Conservation (phyloP, 208 protist genomes). For the Trypanosomatidae sp. region DNA sequence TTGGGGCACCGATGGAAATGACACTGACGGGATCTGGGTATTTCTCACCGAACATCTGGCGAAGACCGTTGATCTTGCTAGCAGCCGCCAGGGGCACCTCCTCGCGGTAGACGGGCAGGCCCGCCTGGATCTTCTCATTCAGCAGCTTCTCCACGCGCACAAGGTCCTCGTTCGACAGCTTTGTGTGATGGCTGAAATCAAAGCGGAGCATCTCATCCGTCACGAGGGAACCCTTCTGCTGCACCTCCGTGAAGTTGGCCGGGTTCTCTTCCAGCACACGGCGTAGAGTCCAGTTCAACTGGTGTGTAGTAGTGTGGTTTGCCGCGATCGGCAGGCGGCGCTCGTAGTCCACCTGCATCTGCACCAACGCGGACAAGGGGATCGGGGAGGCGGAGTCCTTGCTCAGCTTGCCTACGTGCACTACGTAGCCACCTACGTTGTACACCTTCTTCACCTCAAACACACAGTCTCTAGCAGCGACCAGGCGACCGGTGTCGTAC, state of each 20-base stretch:
- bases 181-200: constrained; percentile 95
- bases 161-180: constrained; percentile 85
- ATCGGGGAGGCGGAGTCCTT: constrained; percentile 60
- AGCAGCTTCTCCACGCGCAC: constrained; percentile 84
- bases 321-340: constrained; percentile 75
- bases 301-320: constrained; percentile 98
- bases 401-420: constrained; percentile 95
- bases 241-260: constrained; percentile 86
- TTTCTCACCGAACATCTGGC: constrained; percentile 97
- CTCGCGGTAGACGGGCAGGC: constrained; percentile 84
- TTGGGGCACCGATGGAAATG: constrained; percentile 93
- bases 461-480: constrained; percentile 69
- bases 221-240: constrained; percentile 95
- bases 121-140: constrained; percentile 84
- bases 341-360: constrained; percentile 91
- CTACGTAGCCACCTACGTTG: constrained; percentile 95
- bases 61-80: constrained; percentile 73
- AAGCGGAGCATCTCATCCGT: constrained; percentile 95
- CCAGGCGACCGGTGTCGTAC: constrained; percentile 93
- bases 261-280: constrained; percentile 85
- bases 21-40: constrained; percentile 99
- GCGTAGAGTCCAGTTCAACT: constrained; percentile 97
- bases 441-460: constrained; percentile 94
- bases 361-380: constrained; percentile 60
- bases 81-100: constrained; percentile 86